Conservation (phyloP, 2,329 filamentous ascomycete genomes). For the Phyllosticta ampelicida region DNA sequence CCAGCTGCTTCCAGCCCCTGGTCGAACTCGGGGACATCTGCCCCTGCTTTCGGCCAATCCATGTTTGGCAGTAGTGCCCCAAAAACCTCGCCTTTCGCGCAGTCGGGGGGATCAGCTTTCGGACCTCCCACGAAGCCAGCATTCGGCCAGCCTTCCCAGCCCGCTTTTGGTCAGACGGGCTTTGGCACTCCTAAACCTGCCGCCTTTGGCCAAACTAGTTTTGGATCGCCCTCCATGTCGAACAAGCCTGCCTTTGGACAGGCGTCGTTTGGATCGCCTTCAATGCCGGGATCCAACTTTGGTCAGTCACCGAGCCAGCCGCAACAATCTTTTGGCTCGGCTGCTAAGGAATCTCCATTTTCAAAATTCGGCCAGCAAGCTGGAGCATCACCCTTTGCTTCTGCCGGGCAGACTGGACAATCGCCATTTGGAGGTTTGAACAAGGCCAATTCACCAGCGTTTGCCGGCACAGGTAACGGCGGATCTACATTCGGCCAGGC, state of each 20-base stretch:
- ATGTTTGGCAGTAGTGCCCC: conserved; percentile 17
- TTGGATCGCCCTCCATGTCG: conserved; percentile 16
- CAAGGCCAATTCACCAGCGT: background rate
- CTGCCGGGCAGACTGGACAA: conserved; percentile 14
- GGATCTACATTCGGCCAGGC: conserved; percentile 18
- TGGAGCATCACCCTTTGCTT: conserved; percentile 1
- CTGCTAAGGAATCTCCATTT: conserved; percentile 3
- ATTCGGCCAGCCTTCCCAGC: background rate
- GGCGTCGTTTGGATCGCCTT: conserved; percentile 18
- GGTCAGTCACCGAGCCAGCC: background rate
- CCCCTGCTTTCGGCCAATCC: conserved; percentile 19
- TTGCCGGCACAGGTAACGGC: background rate
- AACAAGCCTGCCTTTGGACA: conserved; percentile 8
- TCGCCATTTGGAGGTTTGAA: conserved; percentile 17
- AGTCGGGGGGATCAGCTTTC: background rate
- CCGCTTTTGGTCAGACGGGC: conserved; percentile 20
- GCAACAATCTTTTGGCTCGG: background rate
- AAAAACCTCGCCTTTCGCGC: background rate
- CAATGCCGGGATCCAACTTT: conserved; percentile 11
- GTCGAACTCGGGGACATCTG: conserved; percentile 12
- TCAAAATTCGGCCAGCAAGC: conserved; percentile 5
- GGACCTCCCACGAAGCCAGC: background rate
- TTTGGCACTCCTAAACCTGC: conserved; percentile 15
- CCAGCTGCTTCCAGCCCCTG: conserved; percentile 15
- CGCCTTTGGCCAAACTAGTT: conserved; percentile 12